Conservation (phyloP, 805 yeast species). For the Nakazawaea pomicola region DNA sequence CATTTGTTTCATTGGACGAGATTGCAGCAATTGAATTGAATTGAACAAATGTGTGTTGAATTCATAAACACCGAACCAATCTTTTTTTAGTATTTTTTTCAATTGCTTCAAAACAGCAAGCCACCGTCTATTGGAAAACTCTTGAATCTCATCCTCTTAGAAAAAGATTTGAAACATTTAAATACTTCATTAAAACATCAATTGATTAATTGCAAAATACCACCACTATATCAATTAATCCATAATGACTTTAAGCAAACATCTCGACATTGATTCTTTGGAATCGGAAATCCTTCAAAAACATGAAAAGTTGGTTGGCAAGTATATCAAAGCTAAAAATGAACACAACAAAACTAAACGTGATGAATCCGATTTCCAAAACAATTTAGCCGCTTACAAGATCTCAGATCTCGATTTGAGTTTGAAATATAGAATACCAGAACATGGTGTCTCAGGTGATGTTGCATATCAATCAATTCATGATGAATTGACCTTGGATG, state of each 20-base stretch:
- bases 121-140: no score
- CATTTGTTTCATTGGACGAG: no score
- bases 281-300: slow-evolving; percentile 28
- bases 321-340: slow-evolving; percentile 15
- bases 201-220: background rate
- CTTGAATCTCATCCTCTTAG: no score
- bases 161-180: no score
- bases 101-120: no score
- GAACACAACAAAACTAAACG: slow-evolving; percentile 5
- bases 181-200: background rate
- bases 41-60: no score
- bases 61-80: no score
- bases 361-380: background rate
- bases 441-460: slow-evolving; percentile 44
- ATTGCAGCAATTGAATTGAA: no score
- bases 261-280: slow-evolving; percentile 39
- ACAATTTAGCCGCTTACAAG: slow-evolving; percentile 19
- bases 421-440: slow-evolving; percentile 58
- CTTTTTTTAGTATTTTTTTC: no score
- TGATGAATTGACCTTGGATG: slow-evolving; percentile 77
- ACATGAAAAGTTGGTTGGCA: slow-evolving; percentile 25
- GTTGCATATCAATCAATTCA: slow-evolving; percentile 59
- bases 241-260: slow-evolving; percentile 39
- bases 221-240: no score
- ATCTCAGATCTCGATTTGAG: slow-evolving; percentile 25